Evolutionary conservation across 345 rosid species (phyloP), one percentile per base, ranked within the genome.

Genomic region (Salix viminalis): DNA sequence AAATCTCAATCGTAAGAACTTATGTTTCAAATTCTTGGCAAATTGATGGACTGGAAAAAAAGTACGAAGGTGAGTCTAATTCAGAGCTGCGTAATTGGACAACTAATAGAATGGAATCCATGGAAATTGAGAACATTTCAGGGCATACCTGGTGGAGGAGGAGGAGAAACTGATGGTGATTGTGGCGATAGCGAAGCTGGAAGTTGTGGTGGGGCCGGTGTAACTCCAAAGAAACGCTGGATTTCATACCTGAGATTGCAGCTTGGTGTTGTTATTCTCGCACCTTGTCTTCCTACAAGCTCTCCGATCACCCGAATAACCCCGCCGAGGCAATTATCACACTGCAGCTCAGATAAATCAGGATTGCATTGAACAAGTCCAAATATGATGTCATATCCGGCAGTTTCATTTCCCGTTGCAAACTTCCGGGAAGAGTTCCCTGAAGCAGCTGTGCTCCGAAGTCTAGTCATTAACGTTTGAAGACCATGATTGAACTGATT

Each of bases 311-410:
- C 39, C 1, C 4, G 12, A 4, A 34, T 7, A 15, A 46, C 28
- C 7, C 16, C n/a, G 8, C 3, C 50, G 7, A 67, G 32, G 50
- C 90, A 89, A 32, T 74, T 42, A 6, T 67, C 54, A 67, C 89
- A 87, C 14, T 83, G 75, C 12, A 24, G 13, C 23, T 73, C 74
- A 0, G 88, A 79, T 65, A 87, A 71, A 69, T 89, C 87, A 1
- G 90, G 88, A 10, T 82, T 81, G 64, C 94, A 88, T 5, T 89
- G 92, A 5, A 50, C 76, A 30, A 75, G 82, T n/a, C 76, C 94
- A 0, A 54, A 87, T 54, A 87, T 71, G 1, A 12, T 79, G 6
- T 19, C 1, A 24, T 19, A 82, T 1, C n/a, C 80, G 0, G 69
- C 67, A 0, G 7, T n/a, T 26, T 4, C 52, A 12, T 66, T 54